These are phyloP conservation scores for Gloeophyllum trabeum DNA, from an alignment of 768 basidiomycete genomes.

Conservation along the genomic window DNA sequence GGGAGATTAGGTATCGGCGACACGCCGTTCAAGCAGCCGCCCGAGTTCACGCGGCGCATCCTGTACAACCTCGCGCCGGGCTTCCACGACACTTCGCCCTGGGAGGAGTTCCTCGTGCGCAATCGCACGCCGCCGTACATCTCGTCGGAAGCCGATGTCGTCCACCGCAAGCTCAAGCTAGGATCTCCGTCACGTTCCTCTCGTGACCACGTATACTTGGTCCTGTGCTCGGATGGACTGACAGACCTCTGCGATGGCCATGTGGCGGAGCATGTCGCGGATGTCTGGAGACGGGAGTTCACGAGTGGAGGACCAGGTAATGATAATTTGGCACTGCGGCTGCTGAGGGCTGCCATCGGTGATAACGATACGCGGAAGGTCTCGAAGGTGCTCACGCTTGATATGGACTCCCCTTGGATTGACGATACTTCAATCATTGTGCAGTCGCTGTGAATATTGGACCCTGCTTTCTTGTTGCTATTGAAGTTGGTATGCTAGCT, in stretches of 20 bases:
- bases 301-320: background rate
- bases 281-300: background rate
- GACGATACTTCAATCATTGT: constrained; percentile 37
- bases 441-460: constrained; percentile 27
- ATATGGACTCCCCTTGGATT: constrained; percentile 40
- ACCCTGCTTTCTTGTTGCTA: no score
- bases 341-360: constrained; percentile 31
- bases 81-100: constrained; percentile 20
- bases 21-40: constrained; percentile 24
- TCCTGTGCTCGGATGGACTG: constrained; percentile 38
- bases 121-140: constrained; percentile 35
- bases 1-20: constrained; percentile 22
- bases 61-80: constrained; percentile 23
- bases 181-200: no score
- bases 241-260: constrained; percentile 25
- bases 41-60: constrained; percentile 18
- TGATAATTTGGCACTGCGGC: constrained; percentile 28
- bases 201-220: constrained; percentile 20
- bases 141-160: constrained; percentile 27
- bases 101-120: constrained; percentile 20
- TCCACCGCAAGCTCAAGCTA: constrained; percentile 20
- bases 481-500: no score
- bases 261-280: constrained; percentile 14
- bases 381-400: constrained; percentile 34
- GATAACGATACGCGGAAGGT: constrained; percentile 26